Percentiles rank a stretch among this genome's conserved stretches.
These are phyloP conservation scores for Salvia sclarea DNA, from an alignment of 305 asterid species.

Conservation along the genomic window DNA sequence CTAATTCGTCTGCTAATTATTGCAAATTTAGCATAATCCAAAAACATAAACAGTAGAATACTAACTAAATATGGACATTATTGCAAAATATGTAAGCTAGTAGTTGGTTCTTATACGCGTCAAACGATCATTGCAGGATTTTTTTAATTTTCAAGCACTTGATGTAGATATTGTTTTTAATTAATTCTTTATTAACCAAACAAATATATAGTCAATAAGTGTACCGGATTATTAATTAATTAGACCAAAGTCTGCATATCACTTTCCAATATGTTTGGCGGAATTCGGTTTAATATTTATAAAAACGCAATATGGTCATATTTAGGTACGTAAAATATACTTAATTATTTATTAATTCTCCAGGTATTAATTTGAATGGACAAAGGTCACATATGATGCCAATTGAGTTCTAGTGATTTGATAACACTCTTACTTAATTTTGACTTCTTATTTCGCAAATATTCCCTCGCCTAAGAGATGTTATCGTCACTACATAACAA, in stretches of 20 bases:
- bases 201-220: background rate
- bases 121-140: background rate
- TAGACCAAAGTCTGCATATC: background rate
- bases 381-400: background rate
- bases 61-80: background rate
- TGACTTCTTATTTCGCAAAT: conserved; percentile 14
- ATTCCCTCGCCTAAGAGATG: conserved; percentile 11
- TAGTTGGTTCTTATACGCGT: background rate
- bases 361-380: background rate
- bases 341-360: background rate
- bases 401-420: conserved; percentile 10
- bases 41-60: conserved; percentile 1
- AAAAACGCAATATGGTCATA: background rate
- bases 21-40: conserved; percentile 11
- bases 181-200: background rate
- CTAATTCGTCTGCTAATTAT: background rate
- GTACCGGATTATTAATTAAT: background rate
- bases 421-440: conserved; percentile 19
- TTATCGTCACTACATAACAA: conserved; percentile 3
- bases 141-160: background rate
- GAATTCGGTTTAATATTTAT: conserved; percentile 24
- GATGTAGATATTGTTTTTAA: background rate
- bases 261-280: conserved; percentile 24
- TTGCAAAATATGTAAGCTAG: background rate
- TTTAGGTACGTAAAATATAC: background rate